phyloP scores from a whole-genome alignment of 2,329 filamentous ascomycete species.

The Diaporthe eres region DNA sequence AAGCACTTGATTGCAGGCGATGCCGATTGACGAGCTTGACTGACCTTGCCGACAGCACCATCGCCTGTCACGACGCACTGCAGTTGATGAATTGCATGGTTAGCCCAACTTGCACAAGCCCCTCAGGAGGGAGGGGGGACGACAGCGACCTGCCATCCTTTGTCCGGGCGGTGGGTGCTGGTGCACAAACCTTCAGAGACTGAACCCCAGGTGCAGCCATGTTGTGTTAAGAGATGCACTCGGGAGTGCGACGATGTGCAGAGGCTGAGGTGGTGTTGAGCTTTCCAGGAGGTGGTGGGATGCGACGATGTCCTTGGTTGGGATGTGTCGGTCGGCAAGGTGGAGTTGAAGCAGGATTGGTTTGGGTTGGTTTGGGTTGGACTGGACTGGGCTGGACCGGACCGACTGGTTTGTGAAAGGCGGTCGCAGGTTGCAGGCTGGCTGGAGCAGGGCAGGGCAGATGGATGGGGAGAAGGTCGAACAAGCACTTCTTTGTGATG shows the following conservation, averaged over 20 bases:
- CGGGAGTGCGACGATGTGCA: conserved; percentile 6
- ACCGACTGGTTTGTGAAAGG: conserved; percentile 23
- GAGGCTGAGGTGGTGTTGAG: conserved; percentile 36
- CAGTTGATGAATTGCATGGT: conserved; percentile 48
- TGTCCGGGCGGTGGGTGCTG: background rate
- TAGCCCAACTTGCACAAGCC: conserved; percentile 48
- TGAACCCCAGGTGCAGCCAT: conserved; percentile 90
- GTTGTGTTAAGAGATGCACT: conserved; percentile 56
- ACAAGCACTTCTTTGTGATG: conserved; percentile 22
- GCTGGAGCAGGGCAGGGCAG: conserved; percentile 1
- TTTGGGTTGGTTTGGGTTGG: conserved; percentile 25
- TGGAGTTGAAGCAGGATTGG: conserved; percentile 30
- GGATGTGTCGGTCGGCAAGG: conserved; percentile 30
- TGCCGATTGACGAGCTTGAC: conserved; percentile 44
- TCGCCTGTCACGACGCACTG: conserved; percentile 99
- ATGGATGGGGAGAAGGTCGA: background rate
- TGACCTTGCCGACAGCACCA: conserved; percentile 98
- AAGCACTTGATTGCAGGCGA: conserved; percentile 45
- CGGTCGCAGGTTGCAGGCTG: conserved; percentile 25
- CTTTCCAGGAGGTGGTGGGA: conserved; percentile 23
- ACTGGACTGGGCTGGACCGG: conserved; percentile 20
- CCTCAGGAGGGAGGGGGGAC: conserved; percentile 20
- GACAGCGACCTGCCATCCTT: conserved; percentile 16
- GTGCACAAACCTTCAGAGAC: conserved; percentile 83
- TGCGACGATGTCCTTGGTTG: conserved; percentile 32